phyloP scores from a whole-genome alignment of 257 asterid genomes.

The Avicennia marina region DNA sequence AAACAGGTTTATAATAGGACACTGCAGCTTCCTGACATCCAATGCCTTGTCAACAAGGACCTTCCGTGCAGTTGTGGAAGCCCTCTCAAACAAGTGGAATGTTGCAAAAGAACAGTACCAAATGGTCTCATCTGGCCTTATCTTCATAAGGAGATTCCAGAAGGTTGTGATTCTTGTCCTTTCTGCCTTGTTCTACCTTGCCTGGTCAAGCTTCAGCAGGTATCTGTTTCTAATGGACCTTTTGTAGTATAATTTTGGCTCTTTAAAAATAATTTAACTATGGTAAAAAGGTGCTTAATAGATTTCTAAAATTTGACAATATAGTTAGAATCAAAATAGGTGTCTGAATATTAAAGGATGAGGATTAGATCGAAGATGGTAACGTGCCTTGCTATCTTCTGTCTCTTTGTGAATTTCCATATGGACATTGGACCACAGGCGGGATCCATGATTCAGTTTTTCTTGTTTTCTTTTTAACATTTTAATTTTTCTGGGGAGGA shows the following conservation, averaged over 20 bases:
- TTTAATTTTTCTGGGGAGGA: too few species aligned
- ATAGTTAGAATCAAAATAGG: too few species aligned
- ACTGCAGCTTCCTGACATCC: conserved; percentile 80
- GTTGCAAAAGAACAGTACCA: conserved; percentile 79
- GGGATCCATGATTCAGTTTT: too few species aligned
- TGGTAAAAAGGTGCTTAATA: too few species aligned
- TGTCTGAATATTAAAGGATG: too few species aligned
- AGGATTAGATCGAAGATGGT: too few species aligned
- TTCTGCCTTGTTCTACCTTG: conserved; percentile 96
- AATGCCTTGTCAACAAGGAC: conserved; percentile 85
- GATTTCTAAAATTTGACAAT: too few species aligned
- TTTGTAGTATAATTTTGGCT: conserved; percentile 7
- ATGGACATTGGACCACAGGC: too few species aligned
- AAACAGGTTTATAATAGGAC: conserved; percentile 77
- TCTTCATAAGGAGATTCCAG: conserved; percentile 76
- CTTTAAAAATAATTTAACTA: conserved; percentile 6
- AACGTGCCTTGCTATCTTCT: too few species aligned
- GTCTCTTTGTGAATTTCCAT: too few species aligned
- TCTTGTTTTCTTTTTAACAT: too few species aligned
- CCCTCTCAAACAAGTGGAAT: conserved; percentile 85
- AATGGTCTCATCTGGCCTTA: conserved; percentile 87
- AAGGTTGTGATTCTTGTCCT: conserved; percentile 96
- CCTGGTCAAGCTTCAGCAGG: conserved; percentile 95
- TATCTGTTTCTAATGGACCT: conserved; percentile 20
- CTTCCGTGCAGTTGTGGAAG: conserved; percentile 90